Base-by-base conservation (phyloP, 2,329 filamentous ascomycete genomes). In the Sporothrix brunneoviolacea region DNA sequence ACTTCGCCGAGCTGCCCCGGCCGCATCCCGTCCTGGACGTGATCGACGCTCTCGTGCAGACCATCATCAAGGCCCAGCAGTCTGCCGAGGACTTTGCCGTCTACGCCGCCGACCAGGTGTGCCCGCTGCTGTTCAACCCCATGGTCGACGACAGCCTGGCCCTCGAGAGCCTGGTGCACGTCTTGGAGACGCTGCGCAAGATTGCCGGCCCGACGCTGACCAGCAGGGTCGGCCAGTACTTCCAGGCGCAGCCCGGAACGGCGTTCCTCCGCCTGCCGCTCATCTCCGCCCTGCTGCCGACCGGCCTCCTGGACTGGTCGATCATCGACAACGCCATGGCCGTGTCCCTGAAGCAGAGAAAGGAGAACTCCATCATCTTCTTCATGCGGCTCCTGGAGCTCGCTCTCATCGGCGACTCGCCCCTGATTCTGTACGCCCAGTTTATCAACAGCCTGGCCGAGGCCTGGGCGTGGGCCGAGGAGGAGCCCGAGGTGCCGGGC, bases 391-490 rank as follows among this genome's bases (percentile, higher is more conserved):
- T 96, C 38, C 74, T 95, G 56, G 86, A 93, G 57, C 79, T 88
- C 38, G 80, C 91, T 0, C 71, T 96, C 8, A 77, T 95, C 44
- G 87, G 81, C 58, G 87, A 90, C 42, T 81, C 83, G 39, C 88
- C 89, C 0, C 79, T 85, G 35, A 86, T 86, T 1, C 72, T 96
- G 42, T 86, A 89, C 59, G 83, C 90, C 2, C 90, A 97, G 67
- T 94, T 96, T 61, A 83, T 88, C 7, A 79, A 82, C 55, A 94
- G 88, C 51, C 75, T 95, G 49, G 84, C 91, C 57, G 85, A 83
- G 41, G 83, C 93, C 36, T 91, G 86, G 70, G 72, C 80, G 41
- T 95, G 90, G 89, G 79, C 95, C 30, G 71, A 74, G 7, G 86
- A 91, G 56, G 84, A 94, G 15, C 77, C 85, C 1, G 74, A 74